These are phyloP conservation scores for Daldinia decipiens DNA, from an alignment of 495 filamentous ascomycete species.

Conservation along the genomic window DNA sequence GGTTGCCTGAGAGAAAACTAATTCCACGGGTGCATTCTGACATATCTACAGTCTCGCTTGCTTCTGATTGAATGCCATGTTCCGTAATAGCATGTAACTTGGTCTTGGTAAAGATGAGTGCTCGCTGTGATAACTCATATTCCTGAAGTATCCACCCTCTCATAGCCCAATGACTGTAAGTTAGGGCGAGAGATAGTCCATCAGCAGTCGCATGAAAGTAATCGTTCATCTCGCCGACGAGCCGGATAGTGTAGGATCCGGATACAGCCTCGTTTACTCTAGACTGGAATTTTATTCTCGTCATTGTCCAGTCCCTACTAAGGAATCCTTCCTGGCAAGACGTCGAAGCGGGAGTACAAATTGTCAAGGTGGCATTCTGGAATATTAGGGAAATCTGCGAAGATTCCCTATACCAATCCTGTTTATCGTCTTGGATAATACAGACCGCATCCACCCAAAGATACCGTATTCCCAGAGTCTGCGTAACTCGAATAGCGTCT, in stretches of 20 bases:
- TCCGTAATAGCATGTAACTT: slow-evolving; percentile 18
- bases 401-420: slow-evolving; percentile 33
- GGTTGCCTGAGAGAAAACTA: background rate
- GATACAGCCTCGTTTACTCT: background rate
- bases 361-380: slow-evolving; percentile 23
- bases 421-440: slow-evolving; percentile 28
- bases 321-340: slow-evolving; percentile 15
- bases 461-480: slow-evolving; percentile 18
- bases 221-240: background rate
- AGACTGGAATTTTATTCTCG: background rate
- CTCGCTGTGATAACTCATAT: slow-evolving; percentile 15
- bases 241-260: background rate
- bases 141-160: slow-evolving; percentile 35
- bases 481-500: slow-evolving; percentile 11
- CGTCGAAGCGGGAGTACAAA: slow-evolving; percentile 25
- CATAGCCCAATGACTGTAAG: slow-evolving; percentile 8
- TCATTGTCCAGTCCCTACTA: background rate
- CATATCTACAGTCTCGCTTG: background rate
- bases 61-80: background rate
- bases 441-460: slow-evolving; percentile 40
- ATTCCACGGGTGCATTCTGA: background rate
- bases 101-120: slow-evolving; percentile 15
- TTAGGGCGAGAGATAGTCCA: background rate
- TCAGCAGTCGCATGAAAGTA: background rate
- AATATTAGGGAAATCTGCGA: slow-evolving; percentile 27